A percentile compares a stretch with the other conserved stretches of the same genome.
Conservation (phyloP, 2,329 filamentous ascomycete genomes). For the Tolypocladium ophioglossoides region DNA sequence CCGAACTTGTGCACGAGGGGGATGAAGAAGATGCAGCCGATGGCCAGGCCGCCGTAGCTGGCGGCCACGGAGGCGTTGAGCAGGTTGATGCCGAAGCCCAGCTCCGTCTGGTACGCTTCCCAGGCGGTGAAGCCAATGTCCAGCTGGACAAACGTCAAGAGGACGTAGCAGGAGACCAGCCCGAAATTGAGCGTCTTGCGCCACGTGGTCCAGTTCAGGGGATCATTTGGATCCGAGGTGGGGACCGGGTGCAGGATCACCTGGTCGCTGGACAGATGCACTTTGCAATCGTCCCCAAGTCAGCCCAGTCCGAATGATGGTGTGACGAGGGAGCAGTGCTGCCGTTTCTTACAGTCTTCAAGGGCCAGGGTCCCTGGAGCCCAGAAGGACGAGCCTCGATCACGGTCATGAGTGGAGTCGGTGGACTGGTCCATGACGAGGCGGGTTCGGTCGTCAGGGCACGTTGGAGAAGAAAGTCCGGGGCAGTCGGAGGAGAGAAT, state of each 20-base stretch:
- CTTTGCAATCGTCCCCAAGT: not conserved
- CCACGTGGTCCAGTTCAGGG: conserved; percentile 2
- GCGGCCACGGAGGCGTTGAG: conserved; percentile 16
- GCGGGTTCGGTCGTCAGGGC: too few relatives aligned
- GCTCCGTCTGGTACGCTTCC: conserved; percentile 9
- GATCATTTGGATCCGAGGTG: conserved; percentile 6
- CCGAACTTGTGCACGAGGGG: conserved; percentile 23
- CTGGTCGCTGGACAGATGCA: not conserved
- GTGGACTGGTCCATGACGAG: not conserved
- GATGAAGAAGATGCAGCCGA: conserved; percentile 23
- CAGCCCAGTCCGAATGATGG: too few relatives aligned
- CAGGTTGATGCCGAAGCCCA: conserved; percentile 13
- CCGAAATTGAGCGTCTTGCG: conserved; percentile 22
- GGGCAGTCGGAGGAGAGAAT: too few relatives aligned
- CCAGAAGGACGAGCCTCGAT: conserved; percentile 1
- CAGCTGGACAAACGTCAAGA: conserved; percentile 59
- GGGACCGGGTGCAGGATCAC: conserved; percentile 5
- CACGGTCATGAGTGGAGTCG: not conserved
- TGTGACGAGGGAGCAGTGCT: too few relatives aligned
- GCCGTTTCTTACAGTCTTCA: not conserved
- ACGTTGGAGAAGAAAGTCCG: too few relatives aligned
- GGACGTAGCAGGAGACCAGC: conserved; percentile 49
- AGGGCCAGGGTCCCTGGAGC: conserved; percentile 3
- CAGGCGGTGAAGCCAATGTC: conserved; percentile 5
- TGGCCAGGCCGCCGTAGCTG: conserved; percentile 18